These are phyloP conservation scores for Phylloporus scabripes DNA, from an alignment of 768 basidiomycete genomes.

Conservation along the genomic window DNA sequence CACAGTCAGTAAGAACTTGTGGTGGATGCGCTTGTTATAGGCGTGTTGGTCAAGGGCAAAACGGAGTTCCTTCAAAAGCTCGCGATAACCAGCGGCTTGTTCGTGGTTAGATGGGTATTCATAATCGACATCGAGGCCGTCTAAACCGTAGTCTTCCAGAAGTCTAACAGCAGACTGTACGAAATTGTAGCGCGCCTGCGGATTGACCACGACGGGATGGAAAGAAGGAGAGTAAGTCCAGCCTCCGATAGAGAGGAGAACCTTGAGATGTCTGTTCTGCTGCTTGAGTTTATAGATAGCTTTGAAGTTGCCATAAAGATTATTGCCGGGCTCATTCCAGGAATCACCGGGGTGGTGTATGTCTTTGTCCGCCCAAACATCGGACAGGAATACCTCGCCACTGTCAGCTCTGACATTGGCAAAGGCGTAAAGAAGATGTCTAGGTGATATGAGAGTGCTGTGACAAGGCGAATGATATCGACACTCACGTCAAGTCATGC, in stretches of 20 bases:
- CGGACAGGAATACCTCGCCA: slow-evolving; percentile 85
- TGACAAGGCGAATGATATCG: background rate
- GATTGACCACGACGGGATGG: slow-evolving; percentile 71
- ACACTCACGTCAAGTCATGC: slow-evolving; percentile 75
- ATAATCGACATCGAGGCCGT: slow-evolving; percentile 89
- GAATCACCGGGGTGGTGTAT: slow-evolving; percentile 95
- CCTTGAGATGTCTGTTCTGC: slow-evolving; percentile 70
- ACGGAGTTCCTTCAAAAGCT: slow-evolving; percentile 73
- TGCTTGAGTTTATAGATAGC: slow-evolving; percentile 91
- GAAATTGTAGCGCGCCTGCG: slow-evolving; percentile 62
- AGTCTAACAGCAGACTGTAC: slow-evolving; percentile 74
- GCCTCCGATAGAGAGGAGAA: slow-evolving; percentile 87
- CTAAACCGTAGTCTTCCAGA: slow-evolving; percentile 87
- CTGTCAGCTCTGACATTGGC: slow-evolving; percentile 80
- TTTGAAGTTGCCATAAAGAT: slow-evolving; percentile 95
- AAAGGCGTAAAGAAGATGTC: slow-evolving; percentile 90
- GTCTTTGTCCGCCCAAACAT: slow-evolving; percentile 93
- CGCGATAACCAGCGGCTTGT: slow-evolving; percentile 80
- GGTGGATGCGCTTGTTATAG: slow-evolving; percentile 50
- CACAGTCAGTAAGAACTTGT: slow-evolving; percentile 72
- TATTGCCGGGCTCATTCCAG: slow-evolving; percentile 88
- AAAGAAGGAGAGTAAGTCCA: slow-evolving; percentile 92
- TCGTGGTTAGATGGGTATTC: slow-evolving; percentile 81
- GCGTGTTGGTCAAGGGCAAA: slow-evolving; percentile 72
- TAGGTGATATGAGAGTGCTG: slow-evolving; percentile 25